These are phyloP conservation scores for Thermochaetoides thermophila DNA, from an alignment of 495 filamentous ascomycete genomes.

Conservation along the genomic window DNA sequence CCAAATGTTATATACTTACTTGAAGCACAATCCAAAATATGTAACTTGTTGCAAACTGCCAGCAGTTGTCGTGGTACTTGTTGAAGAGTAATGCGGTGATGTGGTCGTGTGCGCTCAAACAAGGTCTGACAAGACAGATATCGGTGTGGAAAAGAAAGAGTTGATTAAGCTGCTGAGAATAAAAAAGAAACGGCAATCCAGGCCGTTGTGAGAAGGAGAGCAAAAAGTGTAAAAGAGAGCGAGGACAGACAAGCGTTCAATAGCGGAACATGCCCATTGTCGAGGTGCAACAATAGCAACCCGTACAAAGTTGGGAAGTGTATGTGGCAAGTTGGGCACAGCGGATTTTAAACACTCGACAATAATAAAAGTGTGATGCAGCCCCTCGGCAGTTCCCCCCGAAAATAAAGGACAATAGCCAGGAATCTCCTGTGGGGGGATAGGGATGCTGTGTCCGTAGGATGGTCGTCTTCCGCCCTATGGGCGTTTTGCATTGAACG, in stretches of 20 bases:
- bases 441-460: too few relatives aligned
- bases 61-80: slow-evolving; percentile 1
- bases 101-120: not conserved
- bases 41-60: too few relatives aligned
- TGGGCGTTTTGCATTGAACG: slow-evolving; percentile 22
- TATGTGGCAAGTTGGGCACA: too few relatives aligned
- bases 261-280: slow-evolving; percentile 8
- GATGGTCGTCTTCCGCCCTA: too few relatives aligned
- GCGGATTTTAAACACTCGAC: too few relatives aligned
- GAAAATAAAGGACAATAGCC: slow-evolving; percentile 2
- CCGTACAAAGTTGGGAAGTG: slow-evolving; percentile 7
- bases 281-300: slow-evolving; percentile 7
- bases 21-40: too few relatives aligned
- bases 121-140: not conserved
- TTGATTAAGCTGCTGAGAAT: too few relatives aligned
- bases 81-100: too few relatives aligned
- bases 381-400: not conserved
- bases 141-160: slow-evolving; percentile 1
- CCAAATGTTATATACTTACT: too few relatives aligned
- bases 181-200: not conserved
- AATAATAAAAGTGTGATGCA: too few relatives aligned
- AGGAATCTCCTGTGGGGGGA: slow-evolving; percentile 2
- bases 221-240: slow-evolving; percentile 4
- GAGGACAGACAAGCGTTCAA: slow-evolving; percentile 7
- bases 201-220: not conserved